Base-by-base conservation (phyloP, 345 rosid genomes). In the Barbarea vulgaris region DNA sequence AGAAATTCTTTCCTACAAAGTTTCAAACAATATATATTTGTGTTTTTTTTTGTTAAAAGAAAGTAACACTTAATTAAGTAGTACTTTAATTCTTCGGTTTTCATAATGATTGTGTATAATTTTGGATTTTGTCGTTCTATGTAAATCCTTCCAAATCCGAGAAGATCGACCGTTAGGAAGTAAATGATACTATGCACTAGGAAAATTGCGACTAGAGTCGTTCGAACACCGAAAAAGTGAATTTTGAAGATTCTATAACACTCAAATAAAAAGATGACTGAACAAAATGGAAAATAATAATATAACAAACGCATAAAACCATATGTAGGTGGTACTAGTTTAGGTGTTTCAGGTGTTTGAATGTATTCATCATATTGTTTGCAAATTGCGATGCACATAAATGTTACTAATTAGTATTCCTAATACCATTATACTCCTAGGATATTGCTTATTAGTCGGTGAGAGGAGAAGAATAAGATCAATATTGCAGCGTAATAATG, bases 401-500 rank as follows among this genome's bases (percentile, higher is more conserved):
- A 3, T 15, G 14, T 2, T 54, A 17, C 12, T 28, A 55, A 15
- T 5, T 13, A 41, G 46, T 41, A 7, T 9, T 33, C 41, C 41
- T 37, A 37, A 10, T 37, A 39, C 44, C n/a, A 41, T 27, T 5
- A 14, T 41, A 42, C 48, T 42, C 48, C 19, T 42, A 42, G 15
- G 15, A 42, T 41, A 31, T 50, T 48, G 13, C 24, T 42, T 19
- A 60, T 60, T 7, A 63, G 25, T 44, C 17, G 6, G 18, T 46
- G 17, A 13, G n/a, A 14, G 46, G 46, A 41, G 46, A 14, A 42
- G 15, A 5, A 42, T 42, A 15, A 42, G 19, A 42, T 42, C 18
- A n/a, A n/a, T n/a, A 42, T 42, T n/a, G 19, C 19, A 44, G 60
- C 30, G 3, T 33, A 21, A 50, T 67, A 51, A 51, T 67, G 73